A percentile compares a stretch with the other conserved stretches of the same genome.
Evolutionary conservation across 1,139 yeast species (phyloP).

Genomic region (Pichia terricola): DNA sequence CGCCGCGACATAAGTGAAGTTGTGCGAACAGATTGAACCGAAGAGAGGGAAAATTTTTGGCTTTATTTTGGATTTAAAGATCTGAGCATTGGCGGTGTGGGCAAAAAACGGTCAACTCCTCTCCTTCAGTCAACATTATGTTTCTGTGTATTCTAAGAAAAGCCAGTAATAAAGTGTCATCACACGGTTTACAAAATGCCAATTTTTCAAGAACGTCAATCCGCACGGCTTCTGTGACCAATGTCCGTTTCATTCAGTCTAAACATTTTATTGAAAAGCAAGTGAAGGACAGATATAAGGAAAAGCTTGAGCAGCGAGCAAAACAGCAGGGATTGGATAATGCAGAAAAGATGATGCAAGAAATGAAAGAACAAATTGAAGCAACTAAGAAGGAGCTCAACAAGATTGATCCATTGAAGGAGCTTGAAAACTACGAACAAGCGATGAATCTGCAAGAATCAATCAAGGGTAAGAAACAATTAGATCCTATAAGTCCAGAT

Average conservation of each 20-base stretch:
- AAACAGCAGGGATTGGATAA: slow-evolving; percentile 35
- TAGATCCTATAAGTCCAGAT: slow-evolving; percentile 40
- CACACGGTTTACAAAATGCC: too few relatives aligned
- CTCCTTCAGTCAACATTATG: too few relatives aligned
- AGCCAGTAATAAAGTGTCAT: too few relatives aligned
- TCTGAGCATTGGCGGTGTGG: too few relatives aligned
- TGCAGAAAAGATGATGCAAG: slow-evolving; percentile 54
- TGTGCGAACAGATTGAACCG: too few relatives aligned
- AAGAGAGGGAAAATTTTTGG: too few relatives aligned
- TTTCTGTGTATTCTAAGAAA: too few relatives aligned
- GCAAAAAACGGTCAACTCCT: too few relatives aligned
- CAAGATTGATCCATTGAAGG: slow-evolving; percentile 61
- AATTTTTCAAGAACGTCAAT: background rate
- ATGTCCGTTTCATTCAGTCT: slow-evolving; percentile 27
- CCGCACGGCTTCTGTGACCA: slow-evolving; percentile 19
- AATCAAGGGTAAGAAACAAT: slow-evolving; percentile 18
- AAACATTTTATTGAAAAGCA: slow-evolving; percentile 31
- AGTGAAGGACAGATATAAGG: slow-evolving; percentile 30
- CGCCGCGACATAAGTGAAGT: too few relatives aligned
- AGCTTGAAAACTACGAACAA: slow-evolving; percentile 50
- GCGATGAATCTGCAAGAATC: slow-evolving; percentile 27
- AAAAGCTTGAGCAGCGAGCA: slow-evolving; percentile 40
- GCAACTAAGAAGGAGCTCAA: slow-evolving; percentile 45
- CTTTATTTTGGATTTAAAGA: too few relatives aligned
- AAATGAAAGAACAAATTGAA: slow-evolving; percentile 53